These are phyloP conservation scores for Xylaria sp. DNA, from an alignment of 2,329 filamentous ascomycete species.

Conservation along the genomic window DNA sequence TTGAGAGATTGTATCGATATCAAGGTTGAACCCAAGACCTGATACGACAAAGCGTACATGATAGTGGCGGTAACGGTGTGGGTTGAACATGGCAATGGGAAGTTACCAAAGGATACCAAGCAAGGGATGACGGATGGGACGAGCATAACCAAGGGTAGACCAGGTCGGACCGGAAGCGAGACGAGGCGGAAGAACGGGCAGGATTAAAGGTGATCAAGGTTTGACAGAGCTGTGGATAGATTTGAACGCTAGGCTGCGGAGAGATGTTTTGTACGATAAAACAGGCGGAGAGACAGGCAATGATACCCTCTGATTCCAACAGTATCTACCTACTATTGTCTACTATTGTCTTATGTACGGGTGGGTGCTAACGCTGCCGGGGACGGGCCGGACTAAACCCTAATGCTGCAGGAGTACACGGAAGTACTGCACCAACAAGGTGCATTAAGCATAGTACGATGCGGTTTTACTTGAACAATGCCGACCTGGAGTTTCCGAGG, in stretches of 20 bases:
- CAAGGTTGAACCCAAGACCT: slow-evolving; percentile 8
- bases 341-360: no score
- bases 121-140: slow-evolving; percentile 8
- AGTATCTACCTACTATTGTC: slow-evolving; percentile 6
- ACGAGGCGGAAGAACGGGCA: slow-evolving; percentile 4
- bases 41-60: slow-evolving; percentile 15
- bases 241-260: slow-evolving; percentile 20
- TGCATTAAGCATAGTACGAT: slow-evolving; percentile 1
- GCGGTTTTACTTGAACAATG: background rate
- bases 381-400: slow-evolving; percentile 24
- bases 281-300: slow-evolving; percentile 38
- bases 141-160: slow-evolving; percentile 22
- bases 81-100: background rate
- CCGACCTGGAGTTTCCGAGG: background rate
- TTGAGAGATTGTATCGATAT: slow-evolving; percentile 13
- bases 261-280: slow-evolving; percentile 37
- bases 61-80: slow-evolving; percentile 6
- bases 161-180: slow-evolving; percentile 9
- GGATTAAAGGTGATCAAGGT: background rate
- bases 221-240: slow-evolving; percentile 15
- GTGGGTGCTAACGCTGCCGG: slow-evolving; percentile 16
- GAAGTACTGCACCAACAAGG: slow-evolving; percentile 19
- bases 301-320: slow-evolving; percentile 40
- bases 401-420: background rate
- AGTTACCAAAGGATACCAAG: background rate